phyloP scores from a whole-genome alignment of 2,329 filamentous ascomycete species.

The Monosporascus sp. region DNA sequence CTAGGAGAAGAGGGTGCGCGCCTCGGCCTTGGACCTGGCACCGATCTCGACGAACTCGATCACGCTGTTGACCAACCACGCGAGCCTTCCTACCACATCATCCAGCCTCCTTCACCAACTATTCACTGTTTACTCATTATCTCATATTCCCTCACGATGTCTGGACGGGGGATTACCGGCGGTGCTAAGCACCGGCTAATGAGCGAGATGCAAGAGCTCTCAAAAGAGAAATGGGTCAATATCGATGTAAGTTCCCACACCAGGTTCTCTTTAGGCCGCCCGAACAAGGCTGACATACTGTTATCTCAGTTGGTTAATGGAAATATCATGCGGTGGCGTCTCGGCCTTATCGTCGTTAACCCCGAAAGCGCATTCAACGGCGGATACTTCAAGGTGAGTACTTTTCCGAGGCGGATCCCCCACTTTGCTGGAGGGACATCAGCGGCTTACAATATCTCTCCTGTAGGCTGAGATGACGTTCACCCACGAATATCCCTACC shows the following conservation, averaged over 20 bases:
- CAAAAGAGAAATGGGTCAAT: slow-evolving; percentile 90
- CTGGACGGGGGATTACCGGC: slow-evolving; percentile 19
- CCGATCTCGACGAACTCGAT: too few relatives aligned
- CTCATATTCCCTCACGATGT: slow-evolving; percentile 15
- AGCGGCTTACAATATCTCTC: not conserved
- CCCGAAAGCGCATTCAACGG: slow-evolving; percentile 88
- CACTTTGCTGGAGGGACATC: not conserved
- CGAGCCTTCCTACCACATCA: not conserved
- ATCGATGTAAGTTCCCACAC: slow-evolving; percentile 60
- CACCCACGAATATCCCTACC: slow-evolving; percentile 81
- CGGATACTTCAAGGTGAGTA: slow-evolving; percentile 72
- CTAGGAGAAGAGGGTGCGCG: not conserved
- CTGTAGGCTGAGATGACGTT: slow-evolving; percentile 77
- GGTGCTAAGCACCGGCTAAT: slow-evolving; percentile 77
- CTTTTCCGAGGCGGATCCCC: not conserved
- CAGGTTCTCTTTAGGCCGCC: not conserved
- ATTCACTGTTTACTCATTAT: not conserved
- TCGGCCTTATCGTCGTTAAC: slow-evolving; percentile 90
- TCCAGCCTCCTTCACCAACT: not conserved
- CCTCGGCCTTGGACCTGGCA: too few relatives aligned
- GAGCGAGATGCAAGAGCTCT: slow-evolving; percentile 77
- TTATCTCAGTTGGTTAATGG: slow-evolving; percentile 61
- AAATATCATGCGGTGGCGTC: slow-evolving; percentile 83
- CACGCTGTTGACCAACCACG: not conserved
- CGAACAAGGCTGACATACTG: slow-evolving; percentile 8